phyloP scores from a whole-genome alignment of 2,329 filamentous ascomycete genomes.

The Fusarium verticillioides region DNA sequence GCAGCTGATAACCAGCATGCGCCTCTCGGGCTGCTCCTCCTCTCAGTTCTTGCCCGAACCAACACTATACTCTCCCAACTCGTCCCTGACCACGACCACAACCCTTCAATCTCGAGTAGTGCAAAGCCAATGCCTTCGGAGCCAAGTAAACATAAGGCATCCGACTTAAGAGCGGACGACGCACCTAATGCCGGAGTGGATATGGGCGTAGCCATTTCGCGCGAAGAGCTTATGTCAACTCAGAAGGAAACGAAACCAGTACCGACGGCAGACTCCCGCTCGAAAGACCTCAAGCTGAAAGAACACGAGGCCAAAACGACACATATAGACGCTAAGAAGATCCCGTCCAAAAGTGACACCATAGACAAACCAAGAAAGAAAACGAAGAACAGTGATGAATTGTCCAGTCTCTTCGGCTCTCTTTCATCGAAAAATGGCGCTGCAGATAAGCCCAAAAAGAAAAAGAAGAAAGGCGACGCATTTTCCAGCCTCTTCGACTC shows the following conservation, averaged over 20 bases:
- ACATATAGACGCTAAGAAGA: slow-evolving; percentile 27
- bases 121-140: background rate
- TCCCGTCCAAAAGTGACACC: slow-evolving; percentile 49
- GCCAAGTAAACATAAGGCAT: background rate
- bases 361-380: slow-evolving; percentile 64
- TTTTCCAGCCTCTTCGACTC: slow-evolving; percentile 80
- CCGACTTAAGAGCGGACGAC: background rate
- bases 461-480: slow-evolving; percentile 62
- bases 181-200: slow-evolving; percentile 27
- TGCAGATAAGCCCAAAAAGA: slow-evolving; percentile 62
- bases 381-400: slow-evolving; percentile 68
- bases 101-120: background rate
- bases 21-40: slow-evolving; percentile 74
- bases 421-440: slow-evolving; percentile 48
- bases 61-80: slow-evolving; percentile 56
- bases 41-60: slow-evolving; percentile 72
- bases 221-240: slow-evolving; percentile 27
- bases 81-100: slow-evolving; percentile 36
- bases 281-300: background rate
- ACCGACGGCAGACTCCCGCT: background rate
- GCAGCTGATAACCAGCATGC: slow-evolving; percentile 79
- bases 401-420: slow-evolving; percentile 68
- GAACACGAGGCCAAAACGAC: slow-evolving; percentile 12
- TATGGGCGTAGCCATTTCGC: slow-evolving; percentile 47
- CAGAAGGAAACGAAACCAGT: slow-evolving; percentile 9